phyloP scores from a whole-genome alignment of 108 stramenopile species.

The Cyclotella atomus region DNA sequence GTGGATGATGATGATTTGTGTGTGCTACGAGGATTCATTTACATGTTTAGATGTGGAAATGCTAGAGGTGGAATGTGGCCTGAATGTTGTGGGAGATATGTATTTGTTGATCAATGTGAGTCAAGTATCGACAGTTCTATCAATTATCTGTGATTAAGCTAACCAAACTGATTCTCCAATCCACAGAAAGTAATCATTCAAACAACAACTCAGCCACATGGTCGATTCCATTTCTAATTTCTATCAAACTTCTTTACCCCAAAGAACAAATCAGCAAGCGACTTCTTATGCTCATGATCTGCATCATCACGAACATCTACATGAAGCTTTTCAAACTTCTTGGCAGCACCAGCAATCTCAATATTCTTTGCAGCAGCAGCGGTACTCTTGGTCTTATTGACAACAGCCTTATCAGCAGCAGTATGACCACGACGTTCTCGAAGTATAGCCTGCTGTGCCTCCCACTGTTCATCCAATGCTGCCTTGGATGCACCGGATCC shows the following conservation, averaged over 20 bases:
- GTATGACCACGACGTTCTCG: constrained; percentile 7
- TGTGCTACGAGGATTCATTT: too few relatives aligned
- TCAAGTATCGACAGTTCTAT: background rate
- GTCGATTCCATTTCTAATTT: background rate
- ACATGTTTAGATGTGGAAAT: too few relatives aligned
- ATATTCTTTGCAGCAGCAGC: background rate
- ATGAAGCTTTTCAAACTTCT: too few relatives aligned
- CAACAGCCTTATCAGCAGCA: background rate
- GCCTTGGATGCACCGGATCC: constrained; percentile 22
- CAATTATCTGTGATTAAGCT: background rate
- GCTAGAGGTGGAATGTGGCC: too few relatives aligned
- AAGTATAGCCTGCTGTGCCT: constrained; percentile 4
- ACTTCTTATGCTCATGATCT: constrained; percentile 2
- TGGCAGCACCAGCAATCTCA: constrained; percentile 7
- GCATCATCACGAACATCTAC: background rate
- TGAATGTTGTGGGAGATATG: too few relatives aligned
- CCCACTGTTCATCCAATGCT: constrained; percentile 20
- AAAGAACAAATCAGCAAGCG: background rate
- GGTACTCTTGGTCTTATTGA: background rate
- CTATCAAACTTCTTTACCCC: constrained; percentile 4
- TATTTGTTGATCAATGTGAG: too few relatives aligned
- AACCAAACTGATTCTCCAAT: background rate
- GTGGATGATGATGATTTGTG: too few relatives aligned
- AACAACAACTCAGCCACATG: background rate
- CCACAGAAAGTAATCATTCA: background rate